Evolutionary conservation across 2,329 filamentous ascomycete species (phyloP).

Genomic region (Metarhizium sp.): DNA sequence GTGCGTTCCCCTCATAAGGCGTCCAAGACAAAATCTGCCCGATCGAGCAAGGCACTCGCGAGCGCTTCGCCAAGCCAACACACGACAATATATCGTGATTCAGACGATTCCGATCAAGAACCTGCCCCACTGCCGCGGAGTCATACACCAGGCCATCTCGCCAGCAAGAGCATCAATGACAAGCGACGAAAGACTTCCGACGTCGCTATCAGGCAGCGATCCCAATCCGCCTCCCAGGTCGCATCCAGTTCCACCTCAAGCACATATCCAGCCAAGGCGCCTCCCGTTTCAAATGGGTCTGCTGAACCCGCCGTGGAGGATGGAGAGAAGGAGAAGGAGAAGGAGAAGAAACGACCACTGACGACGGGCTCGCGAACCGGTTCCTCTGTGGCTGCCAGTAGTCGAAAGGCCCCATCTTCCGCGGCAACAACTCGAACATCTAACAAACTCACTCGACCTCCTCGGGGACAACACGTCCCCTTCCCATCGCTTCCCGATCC

Average conservation of each 20-base stretch:
- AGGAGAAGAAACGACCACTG: slow-evolving; percentile 18
- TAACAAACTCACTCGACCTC: slow-evolving; percentile 15
- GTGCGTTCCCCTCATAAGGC: slow-evolving; percentile 15
- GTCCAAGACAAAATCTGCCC: slow-evolving; percentile 21
- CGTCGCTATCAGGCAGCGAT: slow-evolving; percentile 42
- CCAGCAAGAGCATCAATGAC: slow-evolving; percentile 44
- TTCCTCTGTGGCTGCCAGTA: slow-evolving; percentile 26
- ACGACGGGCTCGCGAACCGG: neutral
- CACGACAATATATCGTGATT: slow-evolving; percentile 10
- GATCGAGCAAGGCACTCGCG: slow-evolving; percentile 6
- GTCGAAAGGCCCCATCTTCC: slow-evolving; percentile 12
- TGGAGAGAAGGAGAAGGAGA: slow-evolving; percentile 15
- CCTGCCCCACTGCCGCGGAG: slow-evolving; percentile 38
- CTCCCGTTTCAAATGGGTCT: slow-evolving; percentile 13
- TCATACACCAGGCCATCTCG: slow-evolving; percentile 53
- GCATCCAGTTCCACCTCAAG: slow-evolving; percentile 18
- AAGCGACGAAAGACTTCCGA: slow-evolving; percentile 42
- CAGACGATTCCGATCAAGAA: slow-evolving; percentile 25
- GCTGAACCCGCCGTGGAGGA: slow-evolving; percentile 17
- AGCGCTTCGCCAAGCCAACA: slow-evolving; percentile 14
- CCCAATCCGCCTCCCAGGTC: slow-evolving; percentile 37
- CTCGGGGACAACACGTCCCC: slow-evolving; percentile 32
- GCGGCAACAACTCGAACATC: slow-evolving; percentile 10
- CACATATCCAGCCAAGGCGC: slow-evolving; percentile 13
- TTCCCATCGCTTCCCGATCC: slow-evolving; percentile 51